phyloP scores from a whole-genome alignment of 1,284 basidiomycete species.

The Cutaneotrichosporon cavernicola region DNA sequence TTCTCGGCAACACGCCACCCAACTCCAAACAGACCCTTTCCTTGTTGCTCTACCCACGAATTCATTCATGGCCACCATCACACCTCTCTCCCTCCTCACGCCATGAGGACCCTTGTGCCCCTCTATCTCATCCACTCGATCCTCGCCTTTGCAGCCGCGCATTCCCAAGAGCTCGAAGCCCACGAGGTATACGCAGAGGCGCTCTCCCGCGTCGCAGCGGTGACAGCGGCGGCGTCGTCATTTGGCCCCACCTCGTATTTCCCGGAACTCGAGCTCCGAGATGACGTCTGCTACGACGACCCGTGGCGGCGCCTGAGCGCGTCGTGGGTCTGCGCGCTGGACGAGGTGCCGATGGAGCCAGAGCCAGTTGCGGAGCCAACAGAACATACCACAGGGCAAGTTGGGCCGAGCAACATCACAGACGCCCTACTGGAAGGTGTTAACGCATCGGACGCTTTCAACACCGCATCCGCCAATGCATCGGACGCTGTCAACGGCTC shows the following conservation, averaged over 20 bases:
- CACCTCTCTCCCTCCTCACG: conserved; percentile 1
- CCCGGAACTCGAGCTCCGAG: background rate
- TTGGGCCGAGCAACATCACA: background rate
- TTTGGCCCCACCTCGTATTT: background rate
- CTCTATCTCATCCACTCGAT: conserved; percentile 15
- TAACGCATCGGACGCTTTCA: background rate
- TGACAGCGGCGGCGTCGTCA: background rate
- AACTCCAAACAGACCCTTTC: background rate
- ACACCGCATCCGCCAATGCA: background rate
- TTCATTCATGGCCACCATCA: background rate
- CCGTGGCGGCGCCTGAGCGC: background rate
- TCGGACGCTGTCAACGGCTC: background rate
- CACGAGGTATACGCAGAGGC: background rate
- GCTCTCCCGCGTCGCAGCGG: background rate
- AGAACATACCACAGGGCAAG: background rate
- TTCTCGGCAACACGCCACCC: background rate
- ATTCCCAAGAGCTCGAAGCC: conserved; percentile 3
- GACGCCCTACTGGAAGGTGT: background rate
- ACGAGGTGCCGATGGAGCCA: background rate
- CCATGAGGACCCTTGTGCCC: conserved; percentile 14
- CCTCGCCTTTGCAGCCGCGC: conserved; percentile 7
- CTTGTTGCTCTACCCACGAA: background rate
- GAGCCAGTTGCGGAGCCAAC: background rate
- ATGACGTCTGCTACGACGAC: background rate
- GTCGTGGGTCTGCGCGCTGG: background rate